Evolutionary conservation across 495 filamentous ascomycete genomes (phyloP).

Genomic region (Lindgomyces ingoldianus): DNA sequence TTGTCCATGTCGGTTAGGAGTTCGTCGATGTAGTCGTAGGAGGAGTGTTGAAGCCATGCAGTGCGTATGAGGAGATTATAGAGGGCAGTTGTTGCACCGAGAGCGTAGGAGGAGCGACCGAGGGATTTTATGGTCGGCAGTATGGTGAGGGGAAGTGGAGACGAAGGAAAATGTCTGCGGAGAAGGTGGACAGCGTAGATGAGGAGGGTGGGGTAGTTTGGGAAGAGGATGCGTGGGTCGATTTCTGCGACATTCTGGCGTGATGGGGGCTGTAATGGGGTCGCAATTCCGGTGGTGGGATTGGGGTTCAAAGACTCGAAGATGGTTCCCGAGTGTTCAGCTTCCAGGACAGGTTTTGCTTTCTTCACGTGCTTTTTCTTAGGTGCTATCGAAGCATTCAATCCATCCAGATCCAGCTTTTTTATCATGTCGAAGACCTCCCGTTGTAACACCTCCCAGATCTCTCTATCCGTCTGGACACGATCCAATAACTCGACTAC

Average conservation of each 20-base stretch:
- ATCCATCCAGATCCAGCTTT: constrained; percentile 35
- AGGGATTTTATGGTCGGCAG: constrained; percentile 70
- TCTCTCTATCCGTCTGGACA: constrained; percentile 61
- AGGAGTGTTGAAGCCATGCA: constrained; percentile 62
- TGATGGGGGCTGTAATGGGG: constrained; percentile 17
- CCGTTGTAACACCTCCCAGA: constrained; percentile 71
- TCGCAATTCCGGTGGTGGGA: too few relatives aligned
- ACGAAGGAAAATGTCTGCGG: constrained; percentile 61
- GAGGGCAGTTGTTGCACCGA: constrained; percentile 70
- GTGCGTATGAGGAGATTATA: constrained; percentile 73
- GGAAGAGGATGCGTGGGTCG: constrained; percentile 57
- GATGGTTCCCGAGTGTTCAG: background rate
- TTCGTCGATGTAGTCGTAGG: constrained; percentile 61
- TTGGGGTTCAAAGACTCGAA: constrained; percentile 1
- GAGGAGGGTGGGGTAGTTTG: constrained; percentile 67
- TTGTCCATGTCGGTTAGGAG: constrained; percentile 77
- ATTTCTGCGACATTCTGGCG: background rate
- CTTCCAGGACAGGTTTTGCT: constrained; percentile 25
- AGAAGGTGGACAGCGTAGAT: constrained; percentile 64
- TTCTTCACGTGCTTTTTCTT: background rate
- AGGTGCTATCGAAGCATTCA: background rate
- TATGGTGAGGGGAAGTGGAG: constrained; percentile 61
- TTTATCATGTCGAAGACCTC: constrained; percentile 53
- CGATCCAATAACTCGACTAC: constrained; percentile 53
- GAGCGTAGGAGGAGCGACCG: constrained; percentile 67